Percentiles rank a stretch among this genome's conserved stretches.
phyloP scores from a whole-genome alignment of 1,284 basidiomycete genomes.

The Rhodotorula glutinis region DNA sequence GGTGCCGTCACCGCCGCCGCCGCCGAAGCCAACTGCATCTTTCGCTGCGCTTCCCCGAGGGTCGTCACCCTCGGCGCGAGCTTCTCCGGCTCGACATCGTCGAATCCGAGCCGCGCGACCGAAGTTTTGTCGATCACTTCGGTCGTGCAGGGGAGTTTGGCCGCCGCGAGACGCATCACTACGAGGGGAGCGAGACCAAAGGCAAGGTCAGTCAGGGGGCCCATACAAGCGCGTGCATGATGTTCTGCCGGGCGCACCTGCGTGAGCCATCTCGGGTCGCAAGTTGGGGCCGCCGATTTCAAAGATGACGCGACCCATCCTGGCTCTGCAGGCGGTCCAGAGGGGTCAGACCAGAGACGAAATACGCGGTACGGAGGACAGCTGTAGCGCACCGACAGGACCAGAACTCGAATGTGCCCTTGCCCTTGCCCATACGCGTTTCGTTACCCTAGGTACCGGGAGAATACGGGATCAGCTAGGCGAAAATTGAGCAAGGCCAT shows the following conservation, averaged over 20 bases:
- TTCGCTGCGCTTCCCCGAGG: slow-evolving; percentile 13
- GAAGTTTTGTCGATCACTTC: slow-evolving; percentile 76
- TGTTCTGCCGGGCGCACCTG: too few relatives aligned
- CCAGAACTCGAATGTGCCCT: slow-evolving; percentile 97
- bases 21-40: background rate
- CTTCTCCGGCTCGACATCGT: slow-evolving; percentile 40
- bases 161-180: slow-evolving; percentile 86
- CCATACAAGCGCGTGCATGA: too few relatives aligned
- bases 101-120: slow-evolving; percentile 70
- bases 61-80: slow-evolving; percentile 22
- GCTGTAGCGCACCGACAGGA: slow-evolving; percentile 82
- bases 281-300: slow-evolving; percentile 90
- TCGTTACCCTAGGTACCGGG: slow-evolving; percentile 99
- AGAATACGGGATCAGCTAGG: too few relatives aligned
- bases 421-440: slow-evolving; percentile 99
- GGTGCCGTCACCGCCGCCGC: background rate
- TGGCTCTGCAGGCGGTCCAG: slow-evolving; percentile 58
- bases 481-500: too few relatives aligned
- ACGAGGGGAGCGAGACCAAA: slow-evolving; percentile 1
- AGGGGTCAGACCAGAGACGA: background rate
- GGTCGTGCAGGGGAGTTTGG: slow-evolving; percentile 81
- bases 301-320: slow-evolving; percentile 87
- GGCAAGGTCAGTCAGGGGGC: too few relatives aligned
- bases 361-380: too few relatives aligned
- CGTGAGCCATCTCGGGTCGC: slow-evolving; percentile 86